Percentiles rank a stretch among this genome's conserved stretches.
Conservation (phyloP, 2,329 filamentous ascomycete genomes). For the Daldinia eschscholtzii region DNA sequence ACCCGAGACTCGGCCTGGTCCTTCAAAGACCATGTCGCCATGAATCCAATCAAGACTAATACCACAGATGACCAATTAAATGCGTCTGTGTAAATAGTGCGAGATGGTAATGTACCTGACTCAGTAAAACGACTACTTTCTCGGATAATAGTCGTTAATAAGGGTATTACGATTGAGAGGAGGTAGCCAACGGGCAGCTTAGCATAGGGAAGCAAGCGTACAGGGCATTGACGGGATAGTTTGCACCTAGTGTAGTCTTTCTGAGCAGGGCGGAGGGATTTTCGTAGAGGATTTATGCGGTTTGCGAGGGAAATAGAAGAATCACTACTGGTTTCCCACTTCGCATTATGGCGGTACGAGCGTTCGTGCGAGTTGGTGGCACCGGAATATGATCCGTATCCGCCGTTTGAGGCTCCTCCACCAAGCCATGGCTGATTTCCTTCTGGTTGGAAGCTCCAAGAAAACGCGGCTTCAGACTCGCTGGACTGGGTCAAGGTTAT, state of each 20-base stretch:
- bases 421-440: constrained; percentile 35
- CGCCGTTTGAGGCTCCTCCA: constrained; percentile 32
- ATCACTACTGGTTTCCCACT: constrained; percentile 31
- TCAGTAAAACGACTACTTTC: constrained; percentile 23
- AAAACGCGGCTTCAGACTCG: constrained; percentile 47
- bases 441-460: constrained; percentile 30
- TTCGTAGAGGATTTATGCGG: constrained; percentile 6
- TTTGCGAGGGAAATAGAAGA: constrained; percentile 13
- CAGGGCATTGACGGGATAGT: constrained; percentile 15
- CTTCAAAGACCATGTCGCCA: constrained; percentile 41
- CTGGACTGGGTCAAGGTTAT: constrained; percentile 44
- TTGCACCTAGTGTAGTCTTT: constrained; percentile 13
- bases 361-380: constrained; percentile 28
- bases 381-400: constrained; percentile 12
- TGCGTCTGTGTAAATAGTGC: background rate
- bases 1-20: constrained; percentile 13
- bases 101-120: background rate
- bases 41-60: constrained; percentile 37
- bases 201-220: constrained; percentile 24
- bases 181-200: constrained; percentile 29
- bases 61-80: constrained; percentile 33
- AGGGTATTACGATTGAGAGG: constrained; percentile 28
- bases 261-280: background rate
- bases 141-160: constrained; percentile 32
- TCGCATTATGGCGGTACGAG: constrained; percentile 28